Evolutionary conservation across 257 asterid genomes (phyloP).

Genomic region (Fraxinus americana): DNA sequence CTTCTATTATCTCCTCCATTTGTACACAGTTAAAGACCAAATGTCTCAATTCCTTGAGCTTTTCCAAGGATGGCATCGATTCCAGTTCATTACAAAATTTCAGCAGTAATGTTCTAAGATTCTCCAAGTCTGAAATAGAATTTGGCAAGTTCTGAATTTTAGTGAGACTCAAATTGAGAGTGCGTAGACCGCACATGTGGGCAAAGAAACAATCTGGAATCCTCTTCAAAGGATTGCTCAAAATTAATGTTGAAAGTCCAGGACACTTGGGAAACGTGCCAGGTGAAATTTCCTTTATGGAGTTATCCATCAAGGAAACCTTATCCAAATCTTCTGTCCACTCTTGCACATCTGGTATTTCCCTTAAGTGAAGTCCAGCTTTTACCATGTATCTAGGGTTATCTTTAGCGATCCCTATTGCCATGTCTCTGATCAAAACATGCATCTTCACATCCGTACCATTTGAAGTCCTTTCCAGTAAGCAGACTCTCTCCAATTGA

Average conservation of each 20-base stretch:
- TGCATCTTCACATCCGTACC: background rate
- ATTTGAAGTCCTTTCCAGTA: conserved; percentile 12
- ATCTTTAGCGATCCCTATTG: conserved; percentile 2
- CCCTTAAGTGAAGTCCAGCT: background rate
- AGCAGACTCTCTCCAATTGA: conserved; percentile 20
- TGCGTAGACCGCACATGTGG: conserved; percentile 2
- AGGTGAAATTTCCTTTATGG: background rate
- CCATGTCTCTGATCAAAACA: conserved; percentile 19
- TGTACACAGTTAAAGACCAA: background rate
- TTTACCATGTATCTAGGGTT: conserved; percentile 17
- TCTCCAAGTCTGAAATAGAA: conserved; percentile 19
- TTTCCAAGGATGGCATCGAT: conserved; percentile 18
- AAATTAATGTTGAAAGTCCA: conserved; percentile 15
- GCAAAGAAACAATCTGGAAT: conserved; percentile 1
- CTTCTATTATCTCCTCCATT: no score
- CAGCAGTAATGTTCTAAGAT: conserved; percentile 19
- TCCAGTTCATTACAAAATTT: background rate
- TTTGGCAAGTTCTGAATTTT: background rate
- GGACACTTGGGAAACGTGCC: background rate
- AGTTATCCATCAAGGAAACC: background rate
- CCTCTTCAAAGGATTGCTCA: background rate
- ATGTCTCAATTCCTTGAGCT: conserved; percentile 21
- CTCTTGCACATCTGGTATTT: background rate
- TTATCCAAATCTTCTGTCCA: conserved; percentile 13
- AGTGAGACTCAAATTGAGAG: background rate